Percentiles rank a stretch among this genome's conserved stretches.
Conservation (phyloP, 257 asterid species). For the Solanum tacnaense region DNA sequence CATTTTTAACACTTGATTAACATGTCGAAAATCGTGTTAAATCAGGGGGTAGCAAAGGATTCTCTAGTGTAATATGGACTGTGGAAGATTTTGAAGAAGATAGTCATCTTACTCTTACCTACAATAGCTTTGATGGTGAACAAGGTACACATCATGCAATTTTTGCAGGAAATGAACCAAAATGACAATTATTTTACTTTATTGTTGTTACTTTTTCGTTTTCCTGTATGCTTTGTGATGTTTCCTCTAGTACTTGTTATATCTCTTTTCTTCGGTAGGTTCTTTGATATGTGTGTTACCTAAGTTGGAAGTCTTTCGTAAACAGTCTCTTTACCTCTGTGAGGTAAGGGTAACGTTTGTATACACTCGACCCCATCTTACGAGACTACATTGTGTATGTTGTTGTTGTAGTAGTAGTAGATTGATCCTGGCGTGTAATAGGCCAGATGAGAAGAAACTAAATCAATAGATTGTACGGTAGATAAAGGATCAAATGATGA, state of each 20-base stretch:
- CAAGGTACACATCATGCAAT: conserved; percentile 35
- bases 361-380: not conserved
- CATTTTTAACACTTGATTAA: not conserved
- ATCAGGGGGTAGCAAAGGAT: conserved; percentile 67
- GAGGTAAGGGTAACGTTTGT: not conserved
- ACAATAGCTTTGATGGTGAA: conserved; percentile 64
- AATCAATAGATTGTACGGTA: not conserved
- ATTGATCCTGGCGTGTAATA: not conserved
- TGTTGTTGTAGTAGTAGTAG: not conserved
- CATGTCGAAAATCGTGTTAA: not conserved
- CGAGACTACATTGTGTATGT: not conserved
- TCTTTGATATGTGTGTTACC: not conserved
- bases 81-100: conserved; percentile 22
- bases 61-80: conserved; percentile 50
- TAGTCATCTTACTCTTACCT: conserved; percentile 47
- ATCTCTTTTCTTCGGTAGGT: not conserved
- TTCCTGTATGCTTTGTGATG: not conserved
- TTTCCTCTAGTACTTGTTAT: not conserved
- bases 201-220: not conserved
- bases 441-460: not conserved
- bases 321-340: not conserved
- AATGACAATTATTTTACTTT: not conserved
- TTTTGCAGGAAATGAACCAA: not conserved
- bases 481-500: not conserved
- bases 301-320: not conserved